Evolutionary conservation across 2,329 filamentous ascomycete genomes (phyloP), one percentile per base, ranked within the genome.

Genomic region (Trichoderma afroharzianum): DNA sequence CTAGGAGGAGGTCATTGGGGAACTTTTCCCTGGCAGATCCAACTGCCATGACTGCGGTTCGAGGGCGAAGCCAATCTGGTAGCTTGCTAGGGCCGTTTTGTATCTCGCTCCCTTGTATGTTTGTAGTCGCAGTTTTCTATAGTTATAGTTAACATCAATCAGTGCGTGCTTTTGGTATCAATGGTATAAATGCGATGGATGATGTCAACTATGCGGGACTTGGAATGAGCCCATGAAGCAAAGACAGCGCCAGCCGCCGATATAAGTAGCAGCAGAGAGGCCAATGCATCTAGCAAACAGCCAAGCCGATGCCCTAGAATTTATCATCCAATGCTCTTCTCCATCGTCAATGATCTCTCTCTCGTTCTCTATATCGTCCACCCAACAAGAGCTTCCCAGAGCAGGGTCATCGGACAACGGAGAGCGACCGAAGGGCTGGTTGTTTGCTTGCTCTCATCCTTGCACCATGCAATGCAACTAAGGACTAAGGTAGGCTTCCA

Each of bases 1-100:
- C 70, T 12, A 75, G 53, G 12, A 74, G 53, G 4, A 73, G 59
- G 30, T 75, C 74, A 15, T 73, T 71, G 43, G 72, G 73, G 53
- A 72, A 72, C 36, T 47, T 71, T 14, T 71, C 68, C 50, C 55
- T 43, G 1, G 55, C 26, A 28, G 43, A 57, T 39, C 68, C 66
- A 28, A 63, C 53, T 15, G 71, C 61, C 71, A 72, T 72, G 43
- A 21, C 36, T 18, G 24, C 18, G 57, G 9, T 32, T 47, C 24
- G 28, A 2, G 30, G 15, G 2, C 11, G 57, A 39, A 39, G 28
- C n/a, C 9, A 39, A 6, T 36, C 2, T 9, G 53, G 14, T 33
- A 59, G 11, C 47, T 24, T 36, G 47, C n/a, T 53, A 53, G 47
- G 47, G 47, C 21, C 24, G 21, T 53, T 50, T 53, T 53, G n/a